Percentiles rank a stretch among this genome's conserved stretches.
These are phyloP conservation scores for Gnetum montanum DNA, from an alignment of 75 land plant genomes.

Conservation along the genomic window DNA sequence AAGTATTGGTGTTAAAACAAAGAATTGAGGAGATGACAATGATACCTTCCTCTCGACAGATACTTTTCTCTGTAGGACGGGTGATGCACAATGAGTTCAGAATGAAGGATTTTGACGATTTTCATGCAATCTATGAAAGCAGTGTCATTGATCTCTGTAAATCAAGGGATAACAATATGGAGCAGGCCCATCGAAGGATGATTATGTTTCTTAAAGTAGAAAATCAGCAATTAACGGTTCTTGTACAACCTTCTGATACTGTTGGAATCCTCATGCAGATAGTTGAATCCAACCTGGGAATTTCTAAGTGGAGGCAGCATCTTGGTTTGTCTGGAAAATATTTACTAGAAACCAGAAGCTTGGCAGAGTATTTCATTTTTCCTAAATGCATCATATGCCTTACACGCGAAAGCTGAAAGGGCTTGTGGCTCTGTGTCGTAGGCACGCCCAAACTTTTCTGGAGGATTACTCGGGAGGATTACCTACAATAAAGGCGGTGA, in stretches of 20 bases:
- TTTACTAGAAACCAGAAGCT: too few relatives aligned
- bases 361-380: too few relatives aligned
- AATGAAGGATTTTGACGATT: constrained; percentile 27
- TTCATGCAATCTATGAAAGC: constrained; percentile 34
- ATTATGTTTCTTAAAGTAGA: constrained; percentile 22
- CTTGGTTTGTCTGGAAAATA: constrained; percentile 28
- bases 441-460: too few relatives aligned
- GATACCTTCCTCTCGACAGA: constrained; percentile 31
- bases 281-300: constrained; percentile 29
- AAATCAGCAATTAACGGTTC: constrained; percentile 19
- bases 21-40: constrained; percentile 26
- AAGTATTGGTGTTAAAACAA: constrained; percentile 21
- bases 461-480: too few relatives aligned
- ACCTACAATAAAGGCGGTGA: too few relatives aligned
- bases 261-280: constrained; percentile 19
- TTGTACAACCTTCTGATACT: constrained; percentile 27
- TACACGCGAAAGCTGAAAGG: too few relatives aligned
- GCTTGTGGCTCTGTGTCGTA: too few relatives aligned
- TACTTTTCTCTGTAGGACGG: constrained; percentile 33
- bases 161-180: constrained; percentile 39
- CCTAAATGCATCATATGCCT: too few relatives aligned
- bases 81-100: constrained; percentile 41
- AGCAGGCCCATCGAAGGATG: constrained; percentile 39
- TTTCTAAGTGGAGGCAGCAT: constrained; percentile 37
- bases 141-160: constrained; percentile 36